Percentiles rank a stretch among this genome's conserved stretches.
Evolutionary conservation across 2,329 filamentous ascomycete species (phyloP).

Genomic region (Colletotrichum caudatum): DNA sequence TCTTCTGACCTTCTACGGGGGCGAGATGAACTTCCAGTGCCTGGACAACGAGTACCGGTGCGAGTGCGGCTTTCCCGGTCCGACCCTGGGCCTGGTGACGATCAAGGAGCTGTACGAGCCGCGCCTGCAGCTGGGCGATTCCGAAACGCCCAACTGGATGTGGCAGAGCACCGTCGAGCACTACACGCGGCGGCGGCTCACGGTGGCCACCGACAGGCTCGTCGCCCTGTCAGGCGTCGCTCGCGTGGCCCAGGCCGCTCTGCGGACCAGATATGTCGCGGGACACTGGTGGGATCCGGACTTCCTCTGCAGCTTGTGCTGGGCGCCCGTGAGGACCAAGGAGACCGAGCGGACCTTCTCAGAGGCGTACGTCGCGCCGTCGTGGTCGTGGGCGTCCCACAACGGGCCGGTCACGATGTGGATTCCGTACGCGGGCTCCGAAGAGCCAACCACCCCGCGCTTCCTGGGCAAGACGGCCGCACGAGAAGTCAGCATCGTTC

Average conservation of each 20-base stretch:
- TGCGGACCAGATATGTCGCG: neutral
- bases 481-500: neutral
- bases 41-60: conserved; percentile 8
- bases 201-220: conserved; percentile 6
- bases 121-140: neutral
- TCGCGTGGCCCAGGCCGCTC: neutral
- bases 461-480: neutral
- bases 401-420: conserved; percentile 22
- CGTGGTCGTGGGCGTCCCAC: conserved; percentile 24
- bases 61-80: conserved; percentile 9
- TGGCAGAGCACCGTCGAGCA: conserved; percentile 20
- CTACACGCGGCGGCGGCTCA: conserved; percentile 6
- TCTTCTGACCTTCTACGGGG: conserved; percentile 12
- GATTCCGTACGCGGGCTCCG: conserved; percentile 14
- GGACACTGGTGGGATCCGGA: conserved; percentile 10
- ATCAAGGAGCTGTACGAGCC: conserved; percentile 14
- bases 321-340: neutral
- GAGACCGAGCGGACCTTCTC: neutral
- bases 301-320: conserved; percentile 22
- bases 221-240: conserved; percentile 2
- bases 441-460: neutral
- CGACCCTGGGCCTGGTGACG: conserved; percentile 2
- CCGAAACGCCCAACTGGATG: conserved; percentile 11
- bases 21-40: conserved; percentile 24
- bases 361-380: neutral